Evolutionary conservation across 1,284 basidiomycete species (phyloP), one percentile per base, ranked within the genome.

Genomic region (Naganishia sp.): DNA sequence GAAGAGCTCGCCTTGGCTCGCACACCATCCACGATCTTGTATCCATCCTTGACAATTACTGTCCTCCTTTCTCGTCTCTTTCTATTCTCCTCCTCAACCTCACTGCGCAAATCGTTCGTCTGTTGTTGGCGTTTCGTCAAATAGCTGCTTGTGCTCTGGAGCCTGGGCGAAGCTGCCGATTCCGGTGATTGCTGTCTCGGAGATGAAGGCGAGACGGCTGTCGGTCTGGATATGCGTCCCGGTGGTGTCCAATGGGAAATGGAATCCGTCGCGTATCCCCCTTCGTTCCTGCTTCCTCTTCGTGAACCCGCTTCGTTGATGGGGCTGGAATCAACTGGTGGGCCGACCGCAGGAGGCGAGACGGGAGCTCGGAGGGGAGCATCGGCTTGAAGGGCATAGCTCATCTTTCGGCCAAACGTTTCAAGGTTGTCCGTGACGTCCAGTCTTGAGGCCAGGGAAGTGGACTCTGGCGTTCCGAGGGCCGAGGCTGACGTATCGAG

Each of bases 21-120:
- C 1, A 66, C 65, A 13, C 68, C 68, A 61, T 69, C 68, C 0
- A 69, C 65, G 13, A 69, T 64, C 65, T 69, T 69, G 45, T 63
- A 66, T 15, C 65, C 68, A 63, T 69, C 68, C 45, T 62, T 69
- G 21, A 66, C 49, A 3, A 66, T 35, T 23, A 49, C 49, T 39
- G 54, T 50, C 50, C 53, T 46, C 43, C 39, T 62, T 53, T 47
- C 67, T 21, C 57, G 41, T 49, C 51, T 54, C 56, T 62, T 62
- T 46, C 51, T 43, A 32, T 53, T 67, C 54, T 54, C 46, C 39
- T 54, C 57, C 11, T 57, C 58, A 32, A 53, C 65, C 63, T 51
- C 52, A 50, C 47, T 68, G 53, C 46, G 47, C 25, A 61, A 28
- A 51, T 61, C 58, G 6, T 61, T 32, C 10, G 58, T 35, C 35